phyloP scores from a whole-genome alignment of 768 basidiomycete genomes.

The Hericium alpestre region DNA sequence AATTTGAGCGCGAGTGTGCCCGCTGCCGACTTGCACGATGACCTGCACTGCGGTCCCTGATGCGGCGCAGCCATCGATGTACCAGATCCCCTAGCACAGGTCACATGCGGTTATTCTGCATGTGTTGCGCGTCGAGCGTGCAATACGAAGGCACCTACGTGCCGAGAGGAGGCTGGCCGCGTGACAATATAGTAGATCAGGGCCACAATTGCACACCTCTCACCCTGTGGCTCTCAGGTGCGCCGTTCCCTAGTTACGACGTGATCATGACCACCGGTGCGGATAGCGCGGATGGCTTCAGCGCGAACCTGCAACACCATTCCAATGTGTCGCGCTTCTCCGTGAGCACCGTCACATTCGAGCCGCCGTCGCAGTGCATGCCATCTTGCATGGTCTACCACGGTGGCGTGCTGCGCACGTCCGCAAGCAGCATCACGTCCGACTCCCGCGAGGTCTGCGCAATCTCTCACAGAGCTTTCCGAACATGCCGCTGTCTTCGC shows the following conservation, averaged over 20 bases:
- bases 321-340: background rate
- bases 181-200: background rate
- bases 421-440: slow-evolving; percentile 1
- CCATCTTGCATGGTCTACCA: background rate
- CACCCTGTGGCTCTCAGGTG: slow-evolving; percentile 2
- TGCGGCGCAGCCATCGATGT: background rate
- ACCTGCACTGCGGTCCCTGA: no score
- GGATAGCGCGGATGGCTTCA: background rate
- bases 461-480: background rate
- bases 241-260: background rate
- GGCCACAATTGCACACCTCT: slow-evolving; percentile 6
- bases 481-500: slow-evolving; percentile 24
- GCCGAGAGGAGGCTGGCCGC: no score
- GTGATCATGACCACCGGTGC: background rate
- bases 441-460: background rate
- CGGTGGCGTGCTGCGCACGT: background rate
- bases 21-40: no score
- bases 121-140: no score
- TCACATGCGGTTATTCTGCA: no score
- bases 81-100: no score
- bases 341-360: background rate
- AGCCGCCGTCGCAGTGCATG: background rate
- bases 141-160: no score
- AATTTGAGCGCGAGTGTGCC: no score
- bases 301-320: background rate